A percentile compares a stretch with the other conserved stretches of the same genome.
Conservation (phyloP, 495 filamentous ascomycete genomes). For the Daldinia loculata region DNA sequence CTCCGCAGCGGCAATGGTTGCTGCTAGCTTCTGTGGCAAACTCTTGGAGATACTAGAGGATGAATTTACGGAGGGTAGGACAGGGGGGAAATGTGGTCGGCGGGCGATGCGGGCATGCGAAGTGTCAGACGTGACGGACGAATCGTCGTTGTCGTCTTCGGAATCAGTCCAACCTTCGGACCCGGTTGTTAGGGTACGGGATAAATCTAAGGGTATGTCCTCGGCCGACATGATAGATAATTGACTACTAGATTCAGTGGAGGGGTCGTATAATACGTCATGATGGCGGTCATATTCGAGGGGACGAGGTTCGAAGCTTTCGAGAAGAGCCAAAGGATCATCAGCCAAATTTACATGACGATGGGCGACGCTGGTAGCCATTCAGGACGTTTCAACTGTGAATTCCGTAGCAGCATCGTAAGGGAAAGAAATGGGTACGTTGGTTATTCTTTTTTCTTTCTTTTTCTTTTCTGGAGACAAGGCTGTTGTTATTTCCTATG, state of each 20-base stretch:
- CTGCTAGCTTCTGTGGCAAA: conserved; percentile 37
- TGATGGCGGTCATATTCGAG: conserved; percentile 35
- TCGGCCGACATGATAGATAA: conserved; percentile 42
- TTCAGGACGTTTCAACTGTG: conserved; percentile 33
- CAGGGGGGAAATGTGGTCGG: conserved; percentile 39
- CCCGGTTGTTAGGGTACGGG: conserved; percentile 35
- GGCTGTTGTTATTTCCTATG: conserved; percentile 28
- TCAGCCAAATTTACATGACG: conserved; percentile 33
- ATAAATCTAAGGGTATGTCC: conserved; percentile 39
- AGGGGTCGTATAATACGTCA: conserved; percentile 35
- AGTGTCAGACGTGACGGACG: conserved; percentile 38
- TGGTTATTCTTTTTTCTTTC: conserved; percentile 2
- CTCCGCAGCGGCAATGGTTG: conserved; percentile 35
- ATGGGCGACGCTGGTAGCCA: conserved; percentile 35
- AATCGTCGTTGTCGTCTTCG: conserved; percentile 34
- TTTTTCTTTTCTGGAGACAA: not conserved
- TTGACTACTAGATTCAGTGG: conserved; percentile 33
- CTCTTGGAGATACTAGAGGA: conserved; percentile 40
- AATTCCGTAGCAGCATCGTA: conserved; percentile 34
- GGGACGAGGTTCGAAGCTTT: conserved; percentile 18
- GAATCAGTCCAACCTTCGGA: conserved; percentile 39
- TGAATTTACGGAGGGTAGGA: conserved; percentile 38
- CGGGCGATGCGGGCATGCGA: conserved; percentile 37
- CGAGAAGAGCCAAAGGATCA: conserved; percentile 23
- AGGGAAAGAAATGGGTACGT: conserved; percentile 8